phyloP scores from a whole-genome alignment of 2,329 filamentous ascomycete genomes.

The Albifimbria verrucaria region DNA sequence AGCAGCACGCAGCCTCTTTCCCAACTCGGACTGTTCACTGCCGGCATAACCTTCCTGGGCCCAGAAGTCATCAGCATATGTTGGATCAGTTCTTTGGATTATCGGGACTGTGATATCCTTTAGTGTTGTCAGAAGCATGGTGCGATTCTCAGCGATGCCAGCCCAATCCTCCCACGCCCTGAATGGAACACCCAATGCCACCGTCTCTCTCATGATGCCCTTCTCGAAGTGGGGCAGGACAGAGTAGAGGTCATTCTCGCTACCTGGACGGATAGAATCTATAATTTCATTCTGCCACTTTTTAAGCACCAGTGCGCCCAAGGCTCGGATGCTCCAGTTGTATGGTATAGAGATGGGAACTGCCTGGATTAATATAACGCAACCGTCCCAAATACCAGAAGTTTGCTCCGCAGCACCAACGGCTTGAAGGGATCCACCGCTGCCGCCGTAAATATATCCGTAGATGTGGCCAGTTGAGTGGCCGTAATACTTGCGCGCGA shows the following conservation, averaged over 20 bases:
- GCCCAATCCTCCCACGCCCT: slow-evolving; percentile 10
- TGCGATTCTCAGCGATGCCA: not conserved
- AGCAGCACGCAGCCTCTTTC: slow-evolving; percentile 5
- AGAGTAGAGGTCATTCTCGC: slow-evolving; percentile 6
- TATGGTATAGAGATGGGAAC: slow-evolving; percentile 15
- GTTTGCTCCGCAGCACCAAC: slow-evolving; percentile 17
- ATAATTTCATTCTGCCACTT: slow-evolving; percentile 1
- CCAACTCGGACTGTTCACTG: slow-evolving; percentile 9
- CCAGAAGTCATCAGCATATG: slow-evolving; percentile 16
- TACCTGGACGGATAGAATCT: slow-evolving; percentile 7
- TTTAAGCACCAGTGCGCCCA: slow-evolving; percentile 6
- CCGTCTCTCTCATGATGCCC: slow-evolving; percentile 5
- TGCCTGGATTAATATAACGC: slow-evolving; percentile 15
- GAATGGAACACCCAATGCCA: slow-evolving; percentile 5
- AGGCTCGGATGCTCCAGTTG: slow-evolving; percentile 9
- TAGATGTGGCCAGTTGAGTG: slow-evolving; percentile 7
- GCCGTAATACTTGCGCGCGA: slow-evolving; percentile 13
- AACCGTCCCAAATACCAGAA: slow-evolving; percentile 17
- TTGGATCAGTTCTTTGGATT: slow-evolving; percentile 7
- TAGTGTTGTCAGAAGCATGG: not conserved
- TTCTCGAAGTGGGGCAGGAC: slow-evolving; percentile 2
- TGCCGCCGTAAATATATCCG: slow-evolving; percentile 18
- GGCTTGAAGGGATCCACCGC: slow-evolving; percentile 16
- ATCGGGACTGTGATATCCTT: not conserved
- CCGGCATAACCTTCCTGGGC: slow-evolving; percentile 12